Percentiles rank a stretch among this genome's conserved stretches.
These are phyloP conservation scores for Funneliformis mosseae DNA, from an alignment of 192 early-diverging fungal species.

Conservation along the genomic window DNA sequence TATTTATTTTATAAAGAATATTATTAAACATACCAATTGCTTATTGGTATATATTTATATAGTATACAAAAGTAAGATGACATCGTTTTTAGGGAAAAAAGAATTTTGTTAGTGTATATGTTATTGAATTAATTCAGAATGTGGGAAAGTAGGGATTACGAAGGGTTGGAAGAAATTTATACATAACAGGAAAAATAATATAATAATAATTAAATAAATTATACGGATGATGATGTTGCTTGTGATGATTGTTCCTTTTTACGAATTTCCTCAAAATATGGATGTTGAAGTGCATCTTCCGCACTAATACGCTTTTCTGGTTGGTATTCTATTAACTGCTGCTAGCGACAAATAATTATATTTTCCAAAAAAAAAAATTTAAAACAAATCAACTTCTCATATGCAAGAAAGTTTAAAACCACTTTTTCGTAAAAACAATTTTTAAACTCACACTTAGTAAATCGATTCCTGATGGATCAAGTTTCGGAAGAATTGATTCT, in stretches of 20 bases:
- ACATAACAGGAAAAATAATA: neutral
- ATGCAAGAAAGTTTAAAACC: neutral
- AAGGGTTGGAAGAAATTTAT: too few species aligned
- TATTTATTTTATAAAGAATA: too few species aligned
- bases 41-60: neutral
- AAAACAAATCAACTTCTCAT: neutral
- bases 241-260: slow-evolving; percentile 35
- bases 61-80: neutral
- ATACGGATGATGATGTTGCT: neutral
- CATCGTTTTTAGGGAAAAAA: too few species aligned
- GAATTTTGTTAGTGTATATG: neutral
- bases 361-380: neutral
- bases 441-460: slow-evolving; percentile 64
- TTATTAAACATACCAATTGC: too few species aligned
- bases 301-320: slow-evolving; percentile 31
- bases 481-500: slow-evolving; percentile 78
- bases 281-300: slow-evolving; percentile 31
- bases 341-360: neutral
- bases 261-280: slow-evolving; percentile 35
- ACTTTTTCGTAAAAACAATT: neutral
- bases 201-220: slow-evolving; percentile 5
- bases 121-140: neutral
- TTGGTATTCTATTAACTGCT: slow-evolving; percentile 35
- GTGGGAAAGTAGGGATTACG: too few species aligned
- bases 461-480: slow-evolving; percentile 84